phyloP scores from a whole-genome alignment of 1,139 yeast species.

The Candida glucosophila region DNA sequence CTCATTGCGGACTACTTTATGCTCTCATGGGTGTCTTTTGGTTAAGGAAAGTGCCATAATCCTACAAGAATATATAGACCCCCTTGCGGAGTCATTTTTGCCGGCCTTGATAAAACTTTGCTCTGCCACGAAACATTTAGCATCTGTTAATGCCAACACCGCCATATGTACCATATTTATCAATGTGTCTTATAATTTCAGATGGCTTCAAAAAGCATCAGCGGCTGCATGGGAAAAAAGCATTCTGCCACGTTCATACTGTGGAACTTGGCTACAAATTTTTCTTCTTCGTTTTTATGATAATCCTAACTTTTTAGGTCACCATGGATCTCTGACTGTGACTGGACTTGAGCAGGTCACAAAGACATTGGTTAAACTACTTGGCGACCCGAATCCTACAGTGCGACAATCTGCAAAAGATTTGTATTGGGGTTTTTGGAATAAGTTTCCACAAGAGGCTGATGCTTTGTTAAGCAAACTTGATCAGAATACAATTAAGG shows the following conservation, averaged over 20 bases:
- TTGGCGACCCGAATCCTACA: slow-evolving; percentile 72
- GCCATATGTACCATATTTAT: slow-evolving; percentile 55
- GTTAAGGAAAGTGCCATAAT: slow-evolving; percentile 63
- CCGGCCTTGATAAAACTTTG: slow-evolving; percentile 54
- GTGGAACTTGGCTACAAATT: slow-evolving; percentile 66
- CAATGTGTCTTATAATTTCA: slow-evolving; percentile 45
- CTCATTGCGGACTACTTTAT: slow-evolving; percentile 79
- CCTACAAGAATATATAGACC: slow-evolving; percentile 44
- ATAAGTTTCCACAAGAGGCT: slow-evolving; percentile 38
- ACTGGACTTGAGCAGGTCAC: slow-evolving; percentile 39
- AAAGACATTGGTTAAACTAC: slow-evolving; percentile 48
- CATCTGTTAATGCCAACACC: slow-evolving; percentile 68
- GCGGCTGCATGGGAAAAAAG: slow-evolving; percentile 59
- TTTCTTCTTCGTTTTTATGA: slow-evolving; percentile 36
- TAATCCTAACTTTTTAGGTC: slow-evolving; percentile 19
- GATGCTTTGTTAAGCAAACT: slow-evolving; percentile 43
- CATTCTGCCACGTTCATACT: slow-evolving; percentile 58
- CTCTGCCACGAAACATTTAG: slow-evolving; percentile 69
- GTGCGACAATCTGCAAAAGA: slow-evolving; percentile 72
- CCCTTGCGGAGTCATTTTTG: slow-evolving; percentile 53
- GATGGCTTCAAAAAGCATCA: slow-evolving; percentile 45
- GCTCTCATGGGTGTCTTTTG: slow-evolving; percentile 67
- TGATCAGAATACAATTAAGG: slow-evolving; percentile 29
- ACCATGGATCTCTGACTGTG: slow-evolving; percentile 26
- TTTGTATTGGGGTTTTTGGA: slow-evolving; percentile 64